phyloP scores from a whole-genome alignment of 495 filamentous ascomycete species.

The Pyrenula massariospora region DNA sequence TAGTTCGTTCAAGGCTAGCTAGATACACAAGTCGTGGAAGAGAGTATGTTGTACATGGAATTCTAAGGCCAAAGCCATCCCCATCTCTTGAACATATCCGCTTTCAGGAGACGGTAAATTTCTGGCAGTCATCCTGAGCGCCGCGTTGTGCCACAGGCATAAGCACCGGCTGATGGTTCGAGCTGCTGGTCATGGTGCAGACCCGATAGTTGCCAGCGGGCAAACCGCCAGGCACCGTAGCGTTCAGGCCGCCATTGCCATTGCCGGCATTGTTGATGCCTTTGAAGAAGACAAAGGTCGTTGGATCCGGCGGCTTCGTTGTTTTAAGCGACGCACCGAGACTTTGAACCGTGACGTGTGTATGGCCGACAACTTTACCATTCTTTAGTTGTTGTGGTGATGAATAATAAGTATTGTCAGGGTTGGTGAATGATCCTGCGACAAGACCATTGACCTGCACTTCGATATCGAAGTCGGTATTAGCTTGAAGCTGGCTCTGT shows the following conservation, averaged over 20 bases:
- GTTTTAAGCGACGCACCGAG: conserved; percentile 39
- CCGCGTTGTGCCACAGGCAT: conserved; percentile 54
- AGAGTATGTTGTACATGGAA: background rate
- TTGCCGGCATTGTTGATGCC: conserved; percentile 64
- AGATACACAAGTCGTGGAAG: background rate
- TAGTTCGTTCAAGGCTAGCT: background rate
- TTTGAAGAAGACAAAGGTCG: conserved; percentile 62
- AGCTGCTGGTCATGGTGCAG: conserved; percentile 55
- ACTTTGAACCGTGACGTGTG: conserved; percentile 59
- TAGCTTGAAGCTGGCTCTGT: conserved; percentile 22
- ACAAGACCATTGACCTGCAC: conserved; percentile 49
- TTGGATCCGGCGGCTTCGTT: conserved; percentile 38
- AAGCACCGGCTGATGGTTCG: conserved; percentile 65
- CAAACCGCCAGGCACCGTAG: conserved; percentile 47
- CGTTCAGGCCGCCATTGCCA: conserved; percentile 44
- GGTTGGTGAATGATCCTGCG: conserved; percentile 56
- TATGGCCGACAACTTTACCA: conserved; percentile 54
- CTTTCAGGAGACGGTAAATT: conserved; percentile 34
- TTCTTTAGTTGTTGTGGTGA: conserved; percentile 48
- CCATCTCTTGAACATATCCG: background rate
- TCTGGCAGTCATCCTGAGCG: conserved; percentile 59
- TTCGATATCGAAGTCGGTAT: conserved; percentile 43
- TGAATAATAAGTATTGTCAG: conserved; percentile 48
- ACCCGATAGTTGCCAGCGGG: conserved; percentile 54
- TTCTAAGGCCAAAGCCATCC: background rate